Conservation (phyloP, 345 rosid species). For the Excoecaria agallocha region DNA sequence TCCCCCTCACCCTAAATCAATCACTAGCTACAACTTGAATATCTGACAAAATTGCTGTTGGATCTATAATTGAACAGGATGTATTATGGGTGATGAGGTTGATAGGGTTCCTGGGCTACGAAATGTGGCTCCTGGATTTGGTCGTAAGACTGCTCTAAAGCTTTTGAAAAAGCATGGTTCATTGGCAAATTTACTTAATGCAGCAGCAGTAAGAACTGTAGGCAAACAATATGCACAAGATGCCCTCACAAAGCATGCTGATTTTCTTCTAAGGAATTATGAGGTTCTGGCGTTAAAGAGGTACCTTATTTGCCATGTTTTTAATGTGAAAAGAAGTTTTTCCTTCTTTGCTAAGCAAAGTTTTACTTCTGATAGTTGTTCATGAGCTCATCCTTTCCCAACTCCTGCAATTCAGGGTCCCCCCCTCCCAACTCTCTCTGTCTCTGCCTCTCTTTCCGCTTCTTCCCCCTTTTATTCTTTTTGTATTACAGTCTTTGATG, state of each 20-base stretch:
- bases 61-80: conserved; percentile 43
- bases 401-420: background rate
- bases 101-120: conserved; percentile 94
- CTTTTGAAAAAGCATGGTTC: conserved; percentile 83
- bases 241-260: conserved; percentile 75
- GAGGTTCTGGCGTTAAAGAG: conserved; percentile 80
- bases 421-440: no score
- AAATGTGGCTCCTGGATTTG: conserved; percentile 78
- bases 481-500: background rate
- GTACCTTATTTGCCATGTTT: conserved; percentile 25
- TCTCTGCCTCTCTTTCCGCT: no score
- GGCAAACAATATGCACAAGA: conserved; percentile 82
- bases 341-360: background rate
- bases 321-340: background rate
- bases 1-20: background rate
- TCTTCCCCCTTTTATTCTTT: background rate
- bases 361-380: background rate
- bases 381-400: background rate
- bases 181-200: conserved; percentile 73
- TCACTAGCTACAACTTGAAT: background rate
- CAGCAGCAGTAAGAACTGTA: conserved; percentile 81
- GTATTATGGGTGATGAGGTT: conserved; percentile 85
- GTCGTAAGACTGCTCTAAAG: conserved; percentile 76
- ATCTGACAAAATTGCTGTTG: background rate
- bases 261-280: conserved; percentile 81